A percentile compares a stretch with the other conserved stretches of the same genome.
Evolutionary conservation across 805 yeast species (phyloP).

Genomic region (Ogataea haglerorum): DNA sequence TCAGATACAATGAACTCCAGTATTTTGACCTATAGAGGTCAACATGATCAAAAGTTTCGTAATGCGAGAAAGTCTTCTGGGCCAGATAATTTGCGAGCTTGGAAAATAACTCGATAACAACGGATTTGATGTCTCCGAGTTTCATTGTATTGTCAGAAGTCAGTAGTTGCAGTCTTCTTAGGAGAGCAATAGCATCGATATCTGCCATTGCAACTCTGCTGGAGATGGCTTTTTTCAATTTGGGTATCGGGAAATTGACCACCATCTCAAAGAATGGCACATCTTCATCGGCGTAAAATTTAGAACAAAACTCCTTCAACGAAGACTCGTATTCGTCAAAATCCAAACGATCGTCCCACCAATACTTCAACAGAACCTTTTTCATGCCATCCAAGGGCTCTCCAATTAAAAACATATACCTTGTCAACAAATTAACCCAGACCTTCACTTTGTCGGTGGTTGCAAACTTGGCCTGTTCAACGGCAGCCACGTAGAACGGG

Average conservation of each 20-base stretch:
- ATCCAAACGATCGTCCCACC: constrained; percentile 9
- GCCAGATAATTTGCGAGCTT: constrained; percentile 42
- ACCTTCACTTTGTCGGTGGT: constrained; percentile 20
- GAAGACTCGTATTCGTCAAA: constrained; percentile 13
- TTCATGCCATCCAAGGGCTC: constrained; percentile 43
- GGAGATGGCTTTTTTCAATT: constrained; percentile 23
- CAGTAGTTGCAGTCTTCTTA: constrained; percentile 37
- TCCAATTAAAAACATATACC: constrained; percentile 52
- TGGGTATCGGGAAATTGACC: constrained; percentile 29
- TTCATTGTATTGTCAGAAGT: constrained; percentile 24
- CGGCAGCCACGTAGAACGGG: constrained; percentile 52
- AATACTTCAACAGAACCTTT: constrained; percentile 13
- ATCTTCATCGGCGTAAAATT: constrained; percentile 9
- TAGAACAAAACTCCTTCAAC: constrained; percentile 4
- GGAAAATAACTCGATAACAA: constrained; percentile 38
- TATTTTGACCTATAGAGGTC: constrained; percentile 22
- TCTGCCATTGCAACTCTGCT: constrained; percentile 41
- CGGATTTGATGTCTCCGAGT: constrained; percentile 23
- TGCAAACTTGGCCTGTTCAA: constrained; percentile 69
- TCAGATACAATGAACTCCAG: constrained; percentile 23
- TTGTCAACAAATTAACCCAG: constrained; percentile 52
- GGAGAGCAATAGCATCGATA: constrained; percentile 46
- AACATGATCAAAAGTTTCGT: constrained; percentile 5
- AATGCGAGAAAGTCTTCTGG: constrained; percentile 15
- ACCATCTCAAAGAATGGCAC: constrained; percentile 36